phyloP scores from a whole-genome alignment of 768 basidiomycete genomes.

The Boletus vermiculosoides region DNA sequence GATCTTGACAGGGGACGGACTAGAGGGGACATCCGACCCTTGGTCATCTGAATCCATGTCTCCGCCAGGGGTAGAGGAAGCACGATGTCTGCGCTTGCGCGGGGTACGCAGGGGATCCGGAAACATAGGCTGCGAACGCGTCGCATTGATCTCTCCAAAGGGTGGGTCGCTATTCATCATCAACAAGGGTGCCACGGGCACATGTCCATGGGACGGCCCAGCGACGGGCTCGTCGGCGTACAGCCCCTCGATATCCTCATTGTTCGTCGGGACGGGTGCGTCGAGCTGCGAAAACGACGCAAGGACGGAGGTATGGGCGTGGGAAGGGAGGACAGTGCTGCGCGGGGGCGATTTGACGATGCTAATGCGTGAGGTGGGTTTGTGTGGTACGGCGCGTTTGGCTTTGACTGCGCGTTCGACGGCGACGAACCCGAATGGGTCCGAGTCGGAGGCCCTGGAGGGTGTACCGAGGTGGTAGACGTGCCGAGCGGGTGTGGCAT shows the following conservation, averaged over 20 bases:
- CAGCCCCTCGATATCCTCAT: slow-evolving; percentile 34
- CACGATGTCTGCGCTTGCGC: slow-evolving; percentile 27
- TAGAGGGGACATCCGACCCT: slow-evolving; percentile 19
- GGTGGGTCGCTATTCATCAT: slow-evolving; percentile 20
- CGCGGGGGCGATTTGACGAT: slow-evolving; percentile 20
- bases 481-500: slow-evolving; percentile 7
- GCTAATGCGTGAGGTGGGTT: slow-evolving; percentile 9
- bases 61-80: slow-evolving; percentile 1
- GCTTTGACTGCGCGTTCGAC: slow-evolving; percentile 51
- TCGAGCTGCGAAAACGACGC: slow-evolving; percentile 38
- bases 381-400: slow-evolving; percentile 31
- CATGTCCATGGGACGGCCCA: slow-evolving; percentile 24
- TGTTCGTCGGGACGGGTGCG: slow-evolving; percentile 32
- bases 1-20: slow-evolving; percentile 33
- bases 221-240: slow-evolving; percentile 34
- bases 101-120: slow-evolving; percentile 32
- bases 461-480: slow-evolving; percentile 25
- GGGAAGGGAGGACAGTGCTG: slow-evolving; percentile 19
- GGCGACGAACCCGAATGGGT: slow-evolving; percentile 59
- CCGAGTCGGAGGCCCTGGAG: slow-evolving; percentile 36
- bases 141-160: background rate
- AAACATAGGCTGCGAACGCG: slow-evolving; percentile 14
- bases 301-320: slow-evolving; percentile 9
- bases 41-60: slow-evolving; percentile 11
- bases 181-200: slow-evolving; percentile 25